Evolutionary conservation across 1,284 basidiomycete species (phyloP), one percentile per base, ranked within the genome.

Genomic region (Pseudozyma sp.): DNA sequence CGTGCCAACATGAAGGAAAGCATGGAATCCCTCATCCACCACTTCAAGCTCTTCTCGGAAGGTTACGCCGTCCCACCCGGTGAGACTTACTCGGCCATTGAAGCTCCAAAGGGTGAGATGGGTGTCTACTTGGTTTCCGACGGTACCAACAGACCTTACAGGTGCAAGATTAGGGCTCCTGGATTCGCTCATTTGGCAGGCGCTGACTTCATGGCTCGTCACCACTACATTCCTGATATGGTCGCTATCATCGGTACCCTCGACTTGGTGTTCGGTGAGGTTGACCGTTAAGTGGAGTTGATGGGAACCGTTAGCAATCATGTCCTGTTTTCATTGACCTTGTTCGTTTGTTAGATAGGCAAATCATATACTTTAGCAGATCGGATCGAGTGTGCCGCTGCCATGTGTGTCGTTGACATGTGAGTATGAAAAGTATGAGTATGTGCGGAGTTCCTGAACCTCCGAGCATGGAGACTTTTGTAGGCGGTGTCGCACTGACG

Each of bases 31-130:
- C 89, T 97, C 74, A 97, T 98, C 81, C 95, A 98, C 86, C 96
- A 99, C 88, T 99, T 99, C 88, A 98, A 98, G 89, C 80, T 85
- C 79, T 98, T 96, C 88, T 94, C 92, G 60, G 95, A 99, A 86
- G 96, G 96, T 19, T 99, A 94, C 88, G 93, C 74, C 35, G 96
- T 98, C n/a, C 96, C 96, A 16, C 93, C 95, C 38, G 89, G 96
- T 38, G 96, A 99, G 88, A 99, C 96, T 0, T 99, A 99, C 88
- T 91, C 90, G 59, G 94, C 96, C 5, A 98, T 99, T 80, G 96
- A 99, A 87, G 96, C 96, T 18, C 96, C 95, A 61, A 99, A 99
- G 88, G 95, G 95, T 70, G 95, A 98, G 87, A 98, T 98, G 95
- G 86, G 84, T 31, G 83, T 85, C 52, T 85, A 85, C 75, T 76